Evolutionary conservation across 2,329 filamentous ascomycete genomes (phyloP), one percentile per base, ranked within the genome.

Genomic region (Diaporthe destruens): DNA sequence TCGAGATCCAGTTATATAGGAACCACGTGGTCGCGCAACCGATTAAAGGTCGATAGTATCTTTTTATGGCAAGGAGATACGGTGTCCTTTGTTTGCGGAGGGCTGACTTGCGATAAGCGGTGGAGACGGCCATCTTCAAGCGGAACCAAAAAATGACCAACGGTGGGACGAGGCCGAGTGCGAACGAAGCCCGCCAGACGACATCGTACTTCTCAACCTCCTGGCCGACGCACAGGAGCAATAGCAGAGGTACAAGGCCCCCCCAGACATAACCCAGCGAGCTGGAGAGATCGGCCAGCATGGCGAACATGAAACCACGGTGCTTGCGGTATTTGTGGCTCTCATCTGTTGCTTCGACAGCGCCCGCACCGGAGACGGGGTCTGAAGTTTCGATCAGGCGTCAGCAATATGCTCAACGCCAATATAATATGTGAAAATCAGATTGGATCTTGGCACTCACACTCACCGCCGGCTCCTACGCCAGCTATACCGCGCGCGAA

Each of bases 261-360:
- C 82, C 85, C 77, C 84, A 87, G 5, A 87, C 84, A 74, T 87
- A 88, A 0, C 87, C 87, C 12, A 89, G 77, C 1, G 84, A 84
- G 1, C 84, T 81, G 0, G 87, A 85, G 7, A 89, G 78, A 75
- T 89, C 85, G 1, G 84, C 83, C 16, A 88, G 81, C 81, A 89
- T 84, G n/a, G 87, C 87, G 71, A 90, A 88, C 77, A 89, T 85
- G 78, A 89, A 87, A 4, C 88, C 87, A 49, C 87, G 81, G 47
- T 82, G 82, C 72, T 85, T 86, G 49, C 86, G 83, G 66, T 84
- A 81, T 18, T 78, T 76, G 9, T 76, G 78, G 61, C 79, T 82
- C 75, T 89, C 87, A 73, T 90, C 87, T 1, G 87, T 85, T 0
- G 87, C 85, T 77, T 90, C 88, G 16, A 84, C 82, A 0, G 87